Evolutionary conservation across 1,284 basidiomycete genomes (phyloP), one percentile per base, ranked within the genome.

Genomic region (Gymnopus androsaceus): DNA sequence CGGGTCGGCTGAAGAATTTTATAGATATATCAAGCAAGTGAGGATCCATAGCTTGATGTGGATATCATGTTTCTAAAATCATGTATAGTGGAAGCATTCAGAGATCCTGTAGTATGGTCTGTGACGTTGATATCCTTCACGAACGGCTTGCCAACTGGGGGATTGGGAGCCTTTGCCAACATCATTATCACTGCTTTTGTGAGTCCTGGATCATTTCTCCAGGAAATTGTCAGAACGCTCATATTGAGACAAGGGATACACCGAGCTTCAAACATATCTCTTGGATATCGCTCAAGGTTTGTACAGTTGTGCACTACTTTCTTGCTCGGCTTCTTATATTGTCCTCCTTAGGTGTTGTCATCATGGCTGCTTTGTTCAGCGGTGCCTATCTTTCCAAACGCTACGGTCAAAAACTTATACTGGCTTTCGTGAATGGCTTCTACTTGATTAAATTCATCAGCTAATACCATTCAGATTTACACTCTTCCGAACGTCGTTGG

Each of bases 61-160:
- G 5, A 11, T 14, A n/a, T 21, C 5, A 38, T 14, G 47, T 12
- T 23, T 40, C 37, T 44, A 31, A 27, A 4, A 27, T 12, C 17
- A 37, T 41, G 8, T 47, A 12, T 55, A 76, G 70, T 66, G 42
- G 82, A 84, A 61, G 81, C 76, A 1, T 50, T 82, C 30, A 65
- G 57, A n/a, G 82, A 84, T 58, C 69, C 74, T 0, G 74, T 76
- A 50, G 75, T 78, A 2, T 79, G 78, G 76, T 68, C 71, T 14
- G 68, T 79, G 31, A 69, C 71, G 3, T 51, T 77, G 38, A 75
- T 80, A 41, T 78, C 78, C 21, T 76, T 83, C 62, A 78, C 80
- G 12, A 82, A 83, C 62, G 80, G 76, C 0, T 67, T 82, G 31
- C 80, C 80, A 9, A 81, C 79, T 1, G 80, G 80, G 46, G 81